Evolutionary conservation across 1,284 basidiomycete species (phyloP), one percentile per base, ranked within the genome.

Genomic region (Singerocomus inundabilis): DNA sequence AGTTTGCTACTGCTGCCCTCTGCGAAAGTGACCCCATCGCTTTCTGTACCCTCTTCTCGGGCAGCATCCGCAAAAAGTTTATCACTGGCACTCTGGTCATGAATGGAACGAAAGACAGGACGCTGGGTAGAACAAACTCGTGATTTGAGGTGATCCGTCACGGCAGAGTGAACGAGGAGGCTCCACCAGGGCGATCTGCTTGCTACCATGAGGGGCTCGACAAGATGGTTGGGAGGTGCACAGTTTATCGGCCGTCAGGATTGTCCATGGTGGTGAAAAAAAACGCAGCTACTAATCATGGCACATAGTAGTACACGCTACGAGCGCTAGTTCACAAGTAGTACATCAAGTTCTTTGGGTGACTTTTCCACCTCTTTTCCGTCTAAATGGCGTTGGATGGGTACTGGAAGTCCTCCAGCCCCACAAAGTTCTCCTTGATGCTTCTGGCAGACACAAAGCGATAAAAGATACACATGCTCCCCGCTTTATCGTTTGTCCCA

Each of bases 401-500:
- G 72, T 98, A 98, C 24, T 70, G 62, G 71, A 85, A 88, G 45
- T 86, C 83, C 57, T 88, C 82, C 57, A 93, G 72, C 12, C 80
- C 80, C 38, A 94, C 79, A 63, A 96, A 96, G 68, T 88, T 92
- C 77, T 99, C 96, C 80, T 98, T 99, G 79, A 99, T 95, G 58
- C 89, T 93, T 62, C 96, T 80, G 41, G 90, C 85, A 49, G 88
- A 92, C 49, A 93, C 80, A 70, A 95, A 96, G 52, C 93, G 78
- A 71, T 89, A 93, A 74, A 91, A 95, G 67, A 98, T 91, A 61
- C 80, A 83, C 58, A 94, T 86, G 57, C 89, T 93, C 13, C 96
- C 96, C 1, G 93, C 91, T 77, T 98, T 99, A 74, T 99, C 97
- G 76, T 98, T 98, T 56, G 97, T 99, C 28, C 97, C 96, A 61